phyloP scores from a whole-genome alignment of 2,329 filamentous ascomycete species.

The Monosporascus sp. region DNA sequence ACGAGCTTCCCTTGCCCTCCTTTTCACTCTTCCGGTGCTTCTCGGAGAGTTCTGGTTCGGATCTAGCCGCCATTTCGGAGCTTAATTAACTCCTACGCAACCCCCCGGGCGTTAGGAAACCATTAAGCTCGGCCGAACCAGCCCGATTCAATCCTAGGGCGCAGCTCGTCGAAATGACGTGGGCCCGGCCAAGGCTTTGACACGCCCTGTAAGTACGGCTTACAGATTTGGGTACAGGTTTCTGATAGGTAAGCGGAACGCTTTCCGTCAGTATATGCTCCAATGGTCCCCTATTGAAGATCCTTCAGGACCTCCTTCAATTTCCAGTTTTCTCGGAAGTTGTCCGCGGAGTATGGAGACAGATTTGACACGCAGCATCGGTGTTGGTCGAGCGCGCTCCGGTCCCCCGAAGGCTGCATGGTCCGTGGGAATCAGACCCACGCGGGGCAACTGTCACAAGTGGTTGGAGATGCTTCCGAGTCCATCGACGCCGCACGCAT shows the following conservation, averaged over 20 bases:
- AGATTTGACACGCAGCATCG: background rate
- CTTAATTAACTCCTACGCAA: constrained; percentile 7
- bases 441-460: too few relatives aligned
- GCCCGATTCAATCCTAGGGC: background rate
- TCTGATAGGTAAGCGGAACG: too few relatives aligned
- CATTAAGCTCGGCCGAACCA: background rate
- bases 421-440: background rate
- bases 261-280: too few relatives aligned
- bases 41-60: background rate
- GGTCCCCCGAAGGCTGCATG: background rate
- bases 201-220: too few relatives aligned
- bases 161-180: background rate
- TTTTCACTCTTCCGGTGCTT: background rate
- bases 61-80: constrained; percentile 7
- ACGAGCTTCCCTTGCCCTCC: too few relatives aligned
- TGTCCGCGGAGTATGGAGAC: too few relatives aligned
- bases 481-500: too few relatives aligned
- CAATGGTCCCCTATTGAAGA: too few relatives aligned
- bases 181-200: background rate
- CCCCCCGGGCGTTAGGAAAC: constrained; percentile 5
- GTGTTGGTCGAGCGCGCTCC: background rate
- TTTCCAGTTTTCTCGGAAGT: background rate
- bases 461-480: too few relatives aligned
- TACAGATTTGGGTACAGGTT: too few relatives aligned
- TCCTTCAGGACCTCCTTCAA: too few relatives aligned